A percentile compares a stretch with the other conserved stretches of the same genome.
phyloP scores from a whole-genome alignment of 202 grass and related monocot genomes.

The Elaeis oleifera region DNA sequence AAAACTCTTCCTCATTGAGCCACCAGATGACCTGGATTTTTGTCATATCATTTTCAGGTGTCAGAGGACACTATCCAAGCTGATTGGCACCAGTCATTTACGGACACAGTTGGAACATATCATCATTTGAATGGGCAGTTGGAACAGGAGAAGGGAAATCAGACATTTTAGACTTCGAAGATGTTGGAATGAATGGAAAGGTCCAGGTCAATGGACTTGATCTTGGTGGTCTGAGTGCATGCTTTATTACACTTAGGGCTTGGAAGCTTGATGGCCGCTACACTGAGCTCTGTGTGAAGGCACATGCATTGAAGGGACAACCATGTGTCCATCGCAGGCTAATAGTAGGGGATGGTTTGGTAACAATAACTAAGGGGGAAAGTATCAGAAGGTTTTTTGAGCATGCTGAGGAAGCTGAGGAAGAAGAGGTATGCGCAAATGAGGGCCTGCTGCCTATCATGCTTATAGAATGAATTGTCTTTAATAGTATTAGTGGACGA shows the following conservation, averaged over 20 bases:
- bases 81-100: slow-evolving; percentile 69
- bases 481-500: background rate
- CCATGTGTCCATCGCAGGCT: slow-evolving; percentile 82
- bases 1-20: background rate
- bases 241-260: slow-evolving; percentile 69
- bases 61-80: slow-evolving; percentile 58
- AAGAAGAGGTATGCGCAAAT: slow-evolving; percentile 75
- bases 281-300: slow-evolving; percentile 68
- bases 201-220: slow-evolving; percentile 65
- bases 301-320: slow-evolving; percentile 91
- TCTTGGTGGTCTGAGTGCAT: slow-evolving; percentile 56
- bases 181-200: slow-evolving; percentile 70
- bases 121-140: slow-evolving; percentile 90
- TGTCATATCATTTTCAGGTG: slow-evolving; percentile 44
- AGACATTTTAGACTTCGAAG: slow-evolving; percentile 75
- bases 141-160: slow-evolving; percentile 85
- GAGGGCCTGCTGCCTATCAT: background rate
- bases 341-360: slow-evolving; percentile 74
- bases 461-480: background rate
- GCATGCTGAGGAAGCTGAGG: slow-evolving; percentile 92
- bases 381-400: slow-evolving; percentile 88
- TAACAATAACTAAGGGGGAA: slow-evolving; percentile 78
- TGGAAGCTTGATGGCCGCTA: slow-evolving; percentile 63
- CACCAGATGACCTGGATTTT: background rate
- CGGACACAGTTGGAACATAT: slow-evolving; percentile 51